These are phyloP conservation scores for Mycena filopes DNA, from an alignment of 768 basidiomycete species.

Conservation along the genomic window DNA sequence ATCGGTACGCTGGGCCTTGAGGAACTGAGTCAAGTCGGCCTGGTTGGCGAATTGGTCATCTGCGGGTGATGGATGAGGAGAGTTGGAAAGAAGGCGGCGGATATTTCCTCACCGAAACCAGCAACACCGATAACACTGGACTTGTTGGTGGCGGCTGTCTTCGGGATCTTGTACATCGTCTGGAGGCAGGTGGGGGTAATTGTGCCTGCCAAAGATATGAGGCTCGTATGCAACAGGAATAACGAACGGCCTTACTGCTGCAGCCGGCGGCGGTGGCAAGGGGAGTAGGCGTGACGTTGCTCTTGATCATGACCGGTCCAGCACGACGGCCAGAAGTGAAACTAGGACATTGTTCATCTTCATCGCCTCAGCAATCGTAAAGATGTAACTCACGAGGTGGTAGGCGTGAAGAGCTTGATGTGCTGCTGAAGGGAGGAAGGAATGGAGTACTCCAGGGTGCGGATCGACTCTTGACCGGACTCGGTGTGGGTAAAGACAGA, in stretches of 20 bases:
- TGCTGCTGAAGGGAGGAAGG: conserved; percentile 36
- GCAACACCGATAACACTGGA: conserved; percentile 37
- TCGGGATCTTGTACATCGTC: conserved; percentile 41
- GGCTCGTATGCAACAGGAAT: neutral
- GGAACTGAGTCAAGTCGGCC: conserved; percentile 38
- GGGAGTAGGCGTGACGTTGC: neutral
- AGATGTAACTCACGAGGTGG: conserved; percentile 32
- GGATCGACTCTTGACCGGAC: conserved; percentile 36
- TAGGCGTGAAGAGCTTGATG: conserved; percentile 41
- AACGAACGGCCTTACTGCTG: conserved; percentile 11
- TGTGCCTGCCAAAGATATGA: conserved; percentile 16
- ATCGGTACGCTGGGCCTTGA: conserved; percentile 39
- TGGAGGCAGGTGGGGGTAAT: conserved; percentile 43
- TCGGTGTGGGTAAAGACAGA: conserved; percentile 28
- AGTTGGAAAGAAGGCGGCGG: neutral
- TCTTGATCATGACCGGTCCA: neutral
- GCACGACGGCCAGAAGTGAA: conserved; percentile 22
- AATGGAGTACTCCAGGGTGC: conserved; percentile 41
- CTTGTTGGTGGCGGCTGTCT: conserved; percentile 35
- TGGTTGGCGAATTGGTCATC: conserved; percentile 34
- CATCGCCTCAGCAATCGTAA: no score
- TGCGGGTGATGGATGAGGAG: neutral
- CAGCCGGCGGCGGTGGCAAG: conserved; percentile 21
- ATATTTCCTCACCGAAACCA: conserved; percentile 30
- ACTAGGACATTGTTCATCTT: neutral